Evolutionary conservation across 2,329 filamentous ascomycete genomes (phyloP).

Genomic region (Magnaporthiopsis incrustans): DNA sequence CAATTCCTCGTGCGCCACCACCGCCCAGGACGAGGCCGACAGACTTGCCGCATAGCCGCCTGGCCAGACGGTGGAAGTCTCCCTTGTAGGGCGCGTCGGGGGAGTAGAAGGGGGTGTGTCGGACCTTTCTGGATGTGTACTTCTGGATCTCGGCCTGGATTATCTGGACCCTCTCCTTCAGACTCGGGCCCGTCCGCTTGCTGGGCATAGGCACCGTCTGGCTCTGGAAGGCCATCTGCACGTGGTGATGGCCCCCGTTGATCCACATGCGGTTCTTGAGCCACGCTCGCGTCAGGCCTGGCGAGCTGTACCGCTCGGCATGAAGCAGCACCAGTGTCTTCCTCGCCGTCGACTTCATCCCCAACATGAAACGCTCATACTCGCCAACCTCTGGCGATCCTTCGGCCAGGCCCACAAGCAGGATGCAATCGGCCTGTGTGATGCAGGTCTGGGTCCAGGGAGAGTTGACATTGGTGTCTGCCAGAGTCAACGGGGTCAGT

Average conservation of each 20-base stretch:
- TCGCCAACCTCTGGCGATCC: slow-evolving; percentile 86
- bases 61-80: slow-evolving; percentile 88
- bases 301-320: slow-evolving; percentile 75
- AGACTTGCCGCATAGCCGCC: slow-evolving; percentile 85
- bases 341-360: slow-evolving; percentile 92
- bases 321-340: slow-evolving; percentile 90
- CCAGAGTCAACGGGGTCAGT: not conserved
- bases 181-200: slow-evolving; percentile 71
- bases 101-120: slow-evolving; percentile 81
- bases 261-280: slow-evolving; percentile 92
- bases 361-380: slow-evolving; percentile 91
- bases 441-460: slow-evolving; percentile 99
- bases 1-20: slow-evolving; percentile 83
- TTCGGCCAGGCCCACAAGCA: slow-evolving; percentile 86
- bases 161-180: slow-evolving; percentile 91
- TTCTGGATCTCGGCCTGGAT: slow-evolving; percentile 97
- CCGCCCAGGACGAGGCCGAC: slow-evolving; percentile 91
- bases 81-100: slow-evolving; percentile 91
- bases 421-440: slow-evolving; percentile 89
- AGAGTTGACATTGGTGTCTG: slow-evolving; percentile 91
- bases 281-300: slow-evolving; percentile 83
- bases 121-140: slow-evolving; percentile 89
- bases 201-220: slow-evolving; percentile 67
- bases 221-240: slow-evolving; percentile 85
- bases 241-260: slow-evolving; percentile 94